phyloP scores from a whole-genome alignment of 768 basidiomycete genomes.

The Cyclocybe aegerita region DNA sequence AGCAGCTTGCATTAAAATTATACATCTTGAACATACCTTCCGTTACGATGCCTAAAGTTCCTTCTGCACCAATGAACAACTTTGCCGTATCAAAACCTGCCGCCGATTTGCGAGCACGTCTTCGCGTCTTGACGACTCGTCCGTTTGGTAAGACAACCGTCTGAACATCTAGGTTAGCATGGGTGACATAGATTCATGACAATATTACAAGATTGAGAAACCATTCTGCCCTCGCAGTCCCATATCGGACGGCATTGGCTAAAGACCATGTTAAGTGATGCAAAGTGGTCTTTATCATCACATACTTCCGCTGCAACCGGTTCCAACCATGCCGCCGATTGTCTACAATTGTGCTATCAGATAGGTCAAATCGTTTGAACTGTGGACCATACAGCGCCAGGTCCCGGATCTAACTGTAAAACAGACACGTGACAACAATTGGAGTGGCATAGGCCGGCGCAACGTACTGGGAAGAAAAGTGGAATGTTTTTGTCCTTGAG shows the following conservation, averaged over 20 bases:
- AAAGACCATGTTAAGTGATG: neutral
- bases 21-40: slow-evolving; percentile 51
- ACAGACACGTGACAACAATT: neutral
- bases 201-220: slow-evolving; percentile 71
- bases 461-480: slow-evolving; percentile 81
- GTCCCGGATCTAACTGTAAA: slow-evolving; percentile 66
- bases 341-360: slow-evolving; percentile 40
- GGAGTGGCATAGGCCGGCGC: neutral
- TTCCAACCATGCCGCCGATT: slow-evolving; percentile 88
- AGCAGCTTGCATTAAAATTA: neutral
- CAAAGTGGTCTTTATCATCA: neutral
- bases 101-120: slow-evolving; percentile 77
- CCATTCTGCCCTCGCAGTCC: slow-evolving; percentile 88
- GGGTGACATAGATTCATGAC: neutral
- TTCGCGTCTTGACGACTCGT: slow-evolving; percentile 84
- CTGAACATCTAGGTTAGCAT: slow-evolving; percentile 23
- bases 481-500: slow-evolving; percentile 71
- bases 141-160: slow-evolving; percentile 85
- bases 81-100: slow-evolving; percentile 89
- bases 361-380: neutral
- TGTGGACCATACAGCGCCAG: slow-evolving; percentile 56
- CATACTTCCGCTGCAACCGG: slow-evolving; percentile 83
- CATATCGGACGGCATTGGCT: slow-evolving; percentile 86
- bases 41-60: slow-evolving; percentile 87
- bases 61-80: slow-evolving; percentile 88